Evolutionary conservation across 2,329 filamentous ascomycete species (phyloP), one percentile per base, ranked within the genome.

Genomic region (Fusarium hainanense): DNA sequence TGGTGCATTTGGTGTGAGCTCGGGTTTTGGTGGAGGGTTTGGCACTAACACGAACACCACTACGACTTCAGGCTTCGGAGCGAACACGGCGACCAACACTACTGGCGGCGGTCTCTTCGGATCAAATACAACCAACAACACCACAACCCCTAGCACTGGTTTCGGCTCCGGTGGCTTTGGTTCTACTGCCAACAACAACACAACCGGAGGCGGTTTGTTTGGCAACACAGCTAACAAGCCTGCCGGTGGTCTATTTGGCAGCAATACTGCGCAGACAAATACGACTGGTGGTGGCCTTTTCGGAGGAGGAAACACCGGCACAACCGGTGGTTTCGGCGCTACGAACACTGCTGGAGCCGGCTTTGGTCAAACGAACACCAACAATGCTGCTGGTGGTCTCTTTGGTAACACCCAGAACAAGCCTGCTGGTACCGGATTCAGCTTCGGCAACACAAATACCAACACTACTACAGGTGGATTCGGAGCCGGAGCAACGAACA

Each of bases 1-100:
- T 70, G 94, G 94, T 62, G 92, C 92, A 10, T 98, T 98, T 79
- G 95, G 94, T 20, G 85, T 90, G 27, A 79, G 78, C 71, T 85
- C 85, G 21, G 79, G 79, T 49, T 85, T 87, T 71, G 83, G 85
- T 11, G 86, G 85, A 68, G 86, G 85, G 28, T 86, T 86, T 56
- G 83, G 84, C 28, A 68, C 80, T 34, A 82, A 73, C 62, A 72
- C 68, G 27, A 69, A 71, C 30, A 65, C 68, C 51, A 68, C 69
- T 14, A 42, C 76, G 14, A 65, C 70, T 27, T 77, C 81, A 67
- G 83, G 81, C 13, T 89, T 89, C 70, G 87, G 87, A 54, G 52
- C 77, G 58, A 77, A 71, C 47, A 65, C 80, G 41, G 80, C 79
- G 40, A n/a, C 43, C 57, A 75, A 74, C 30, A 79, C 80, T 11